Base-by-base conservation (phyloP, 495 filamentous ascomycete species). In the Aspergillus affinis region DNA sequence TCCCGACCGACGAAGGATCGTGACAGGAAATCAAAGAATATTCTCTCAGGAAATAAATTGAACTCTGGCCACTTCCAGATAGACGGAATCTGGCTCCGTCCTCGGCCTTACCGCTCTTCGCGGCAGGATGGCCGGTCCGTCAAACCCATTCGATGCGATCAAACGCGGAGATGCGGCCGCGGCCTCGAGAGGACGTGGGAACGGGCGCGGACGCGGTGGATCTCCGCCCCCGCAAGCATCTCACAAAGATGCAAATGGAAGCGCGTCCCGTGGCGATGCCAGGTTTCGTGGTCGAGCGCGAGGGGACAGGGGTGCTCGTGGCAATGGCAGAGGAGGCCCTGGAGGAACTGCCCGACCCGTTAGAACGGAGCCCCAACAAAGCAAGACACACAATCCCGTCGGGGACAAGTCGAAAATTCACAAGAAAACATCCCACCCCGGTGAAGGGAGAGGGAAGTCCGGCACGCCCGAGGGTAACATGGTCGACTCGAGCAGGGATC, bases 61-160 rank as follows among this genome's bases (percentile, higher is more conserved):
- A n/a, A 54, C 27, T 23, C 29, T 18, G 20, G 19, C 10, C 20
- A 10, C 9, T 27, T 8, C 53, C 52, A 15, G 27, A 30, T 18
- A 36, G 51, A 45, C 61, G 58, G 48, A 47, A 48, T 26, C 58
- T 29, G 59, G 59, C 59, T 51, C 50, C 54, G 50, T 60, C 60
- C 58, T 59, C 62, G 57, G 27, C 52, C 47, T 45, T 60, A 59
- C 66, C 66, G 73, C 70, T 69, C 54, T 51, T 60, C 65, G 64
- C 68, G 73, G 64, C 65, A 75, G 65, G 58, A 78, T 78, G 76
- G 69, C 74, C 59, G 69, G 65, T 56, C 69, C 74, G 51, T 63
- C 73, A 36, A 74, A 70, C 60, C 68, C 73, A 29, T 78, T 74
- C 61, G 61, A 60, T 57, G 71, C 56, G 54, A 61, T 70, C 32